Evolutionary conservation across 768 basidiomycete species (phyloP), one percentile per base, ranked within the genome.

Genomic region (Imleria badia): DNA sequence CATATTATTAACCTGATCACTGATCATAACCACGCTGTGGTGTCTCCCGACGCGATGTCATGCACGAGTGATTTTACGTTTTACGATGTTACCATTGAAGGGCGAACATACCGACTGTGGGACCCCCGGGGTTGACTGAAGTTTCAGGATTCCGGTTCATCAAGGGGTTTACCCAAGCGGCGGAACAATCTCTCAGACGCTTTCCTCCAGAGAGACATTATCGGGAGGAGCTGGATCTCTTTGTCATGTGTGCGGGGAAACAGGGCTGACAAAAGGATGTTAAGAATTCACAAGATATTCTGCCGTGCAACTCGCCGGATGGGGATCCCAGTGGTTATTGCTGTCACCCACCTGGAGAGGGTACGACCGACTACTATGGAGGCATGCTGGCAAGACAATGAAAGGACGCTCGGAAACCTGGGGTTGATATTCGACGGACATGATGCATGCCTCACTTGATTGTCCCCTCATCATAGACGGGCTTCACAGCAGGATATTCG

Each of bases 1-100:
- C 56, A 73, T 0, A 59, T 78, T 19, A 65, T 79, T 54, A 79
- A 78, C 45, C 71, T 80, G 64, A 58, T 78, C 39, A 56, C 58
- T 6, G 65, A 55, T 20, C 23, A 31, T 6, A 30, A 66, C 1
- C 35, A 15, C 5, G 73, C 75, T 4, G 13, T 8, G 0, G 63
- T 65, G 7, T 73, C 75, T 6, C 62, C 64, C 33, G 58, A 66
- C 1, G 68, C 61, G 0, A 17, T 22, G 1, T 73, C 72, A 0
- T 75, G 71, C 54, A 78, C 78, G 4, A 54, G 63, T 23, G 26
- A 58, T 2, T 65, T 59, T 48, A 31, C 46, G 5, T 17, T 39
- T 0, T 73, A 77, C 55, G 43, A 60, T 0, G 61, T 64, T 14
- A 46, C 20, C 15, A 45, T 73, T 42, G n/a, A 35, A 4, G 68